Conservation (phyloP, 2,329 filamentous ascomycete genomes). For the Epichloe festucae region DNA sequence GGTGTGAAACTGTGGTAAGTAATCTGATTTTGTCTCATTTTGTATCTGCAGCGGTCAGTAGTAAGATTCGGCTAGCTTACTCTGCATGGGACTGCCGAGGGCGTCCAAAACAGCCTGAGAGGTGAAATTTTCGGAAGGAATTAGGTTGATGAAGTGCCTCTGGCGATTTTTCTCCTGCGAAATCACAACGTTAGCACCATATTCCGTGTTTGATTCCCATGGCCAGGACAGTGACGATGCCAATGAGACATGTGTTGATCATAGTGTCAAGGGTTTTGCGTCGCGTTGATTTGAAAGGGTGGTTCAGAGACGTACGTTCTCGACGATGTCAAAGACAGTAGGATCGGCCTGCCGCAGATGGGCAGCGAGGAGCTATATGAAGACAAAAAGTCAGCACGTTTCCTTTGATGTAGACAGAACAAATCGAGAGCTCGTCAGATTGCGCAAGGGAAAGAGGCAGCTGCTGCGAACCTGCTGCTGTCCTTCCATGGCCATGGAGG, state of each 20-base stretch:
- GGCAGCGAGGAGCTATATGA: conserved; percentile 64
- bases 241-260: background rate
- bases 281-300: background rate
- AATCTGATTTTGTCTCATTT: background rate
- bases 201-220: background rate
- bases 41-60: background rate
- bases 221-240: background rate
- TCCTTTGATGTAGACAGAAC: background rate
- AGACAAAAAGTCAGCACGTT: conserved; percentile 6
- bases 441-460: background rate
- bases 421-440: conserved; percentile 6
- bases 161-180: conserved; percentile 85
- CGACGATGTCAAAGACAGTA: conserved; percentile 74
- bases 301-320: conserved; percentile 49
- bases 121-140: conserved; percentile 91
- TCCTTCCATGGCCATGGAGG: conserved; percentile 36
- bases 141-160: conserved; percentile 97
- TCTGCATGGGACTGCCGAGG: conserved; percentile 89
- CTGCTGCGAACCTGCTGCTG: conserved; percentile 42
- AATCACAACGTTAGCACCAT: background rate
- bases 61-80: conserved; percentile 31
- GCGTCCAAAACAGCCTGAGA: conserved; percentile 87
- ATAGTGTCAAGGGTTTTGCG: background rate
- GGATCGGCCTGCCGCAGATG: conserved; percentile 77
- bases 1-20: background rate